Evolutionary conservation across 2,329 filamentous ascomycete species (phyloP).

Genomic region (Fusarium tuaranense): DNA sequence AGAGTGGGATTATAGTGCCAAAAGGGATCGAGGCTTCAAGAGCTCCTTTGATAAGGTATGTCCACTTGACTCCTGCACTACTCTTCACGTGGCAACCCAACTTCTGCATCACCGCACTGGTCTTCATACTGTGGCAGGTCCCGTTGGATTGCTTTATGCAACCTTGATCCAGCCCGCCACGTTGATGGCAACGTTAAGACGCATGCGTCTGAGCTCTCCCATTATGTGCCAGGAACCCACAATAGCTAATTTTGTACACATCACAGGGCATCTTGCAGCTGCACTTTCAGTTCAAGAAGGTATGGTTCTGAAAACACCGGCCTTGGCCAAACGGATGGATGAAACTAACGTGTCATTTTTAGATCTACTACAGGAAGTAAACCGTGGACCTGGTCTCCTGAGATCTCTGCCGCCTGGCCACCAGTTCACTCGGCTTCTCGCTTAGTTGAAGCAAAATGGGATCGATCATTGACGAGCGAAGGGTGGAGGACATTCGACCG

Average conservation of each 20-base stretch:
- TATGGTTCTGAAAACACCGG: slow-evolving; percentile 53
- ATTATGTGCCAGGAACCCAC: slow-evolving; percentile 19
- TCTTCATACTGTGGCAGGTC: slow-evolving; percentile 17
- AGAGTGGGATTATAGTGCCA: slow-evolving; percentile 99
- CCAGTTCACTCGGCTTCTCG: slow-evolving; percentile 9
- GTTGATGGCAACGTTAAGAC: slow-evolving; percentile 21
- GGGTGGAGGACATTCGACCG: slow-evolving; percentile 7
- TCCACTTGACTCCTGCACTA: slow-evolving; percentile 32
- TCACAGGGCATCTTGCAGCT: slow-evolving; percentile 89
- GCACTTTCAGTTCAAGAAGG: slow-evolving; percentile 99
- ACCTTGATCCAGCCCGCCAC: slow-evolving; percentile 18
- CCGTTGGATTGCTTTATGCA: slow-evolving; percentile 23
- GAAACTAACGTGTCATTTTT: slow-evolving; percentile 41
- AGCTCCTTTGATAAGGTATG: slow-evolving; percentile 97
- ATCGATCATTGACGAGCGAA: not conserved
- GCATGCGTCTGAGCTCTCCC: slow-evolving; percentile 10
- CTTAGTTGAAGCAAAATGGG: slow-evolving; percentile 7
- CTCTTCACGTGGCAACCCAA: slow-evolving; percentile 25
- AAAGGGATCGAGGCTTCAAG: slow-evolving; percentile 92
- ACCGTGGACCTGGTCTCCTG: not conserved
- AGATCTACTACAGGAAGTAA: slow-evolving; percentile 70
- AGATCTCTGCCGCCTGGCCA: slow-evolving; percentile 11
- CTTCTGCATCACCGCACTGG: slow-evolving; percentile 29
- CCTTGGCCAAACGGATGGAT: slow-evolving; percentile 11
- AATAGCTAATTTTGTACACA: slow-evolving; percentile 36